These are phyloP conservation scores for Vitis riparia DNA, from an alignment of 164 flowering plant species.

Conservation along the genomic window DNA sequence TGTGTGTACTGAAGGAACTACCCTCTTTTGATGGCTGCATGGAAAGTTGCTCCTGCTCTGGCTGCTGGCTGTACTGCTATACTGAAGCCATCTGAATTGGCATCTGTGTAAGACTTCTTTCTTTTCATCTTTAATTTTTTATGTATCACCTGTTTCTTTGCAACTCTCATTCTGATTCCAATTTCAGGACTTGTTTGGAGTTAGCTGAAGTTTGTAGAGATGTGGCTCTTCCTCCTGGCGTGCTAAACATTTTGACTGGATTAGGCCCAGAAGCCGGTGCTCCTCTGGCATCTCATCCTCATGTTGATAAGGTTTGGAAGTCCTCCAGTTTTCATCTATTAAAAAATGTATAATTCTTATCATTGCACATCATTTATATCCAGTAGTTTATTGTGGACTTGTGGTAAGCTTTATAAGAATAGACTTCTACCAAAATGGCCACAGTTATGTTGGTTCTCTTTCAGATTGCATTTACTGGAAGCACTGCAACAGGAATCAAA, in stretches of 20 bases:
- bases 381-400: too few relatives aligned
- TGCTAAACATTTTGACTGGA: slow-evolving; percentile 86
- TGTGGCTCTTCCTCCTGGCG: slow-evolving; percentile 94
- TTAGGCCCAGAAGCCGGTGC: slow-evolving; percentile 96
- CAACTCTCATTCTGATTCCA: neutral
- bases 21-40: slow-evolving; percentile 89
- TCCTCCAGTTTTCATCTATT: neutral
- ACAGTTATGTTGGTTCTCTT: neutral
- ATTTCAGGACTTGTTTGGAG: slow-evolving; percentile 90
- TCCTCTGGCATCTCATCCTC: slow-evolving; percentile 92
- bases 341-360: neutral
- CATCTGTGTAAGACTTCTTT: slow-evolving; percentile 68
- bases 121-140: neutral
- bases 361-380: too few relatives aligned
- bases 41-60: slow-evolving; percentile 98
- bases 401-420: too few relatives aligned
- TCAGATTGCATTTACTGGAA: slow-evolving; percentile 98
- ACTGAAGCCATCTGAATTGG: slow-evolving; percentile 92
- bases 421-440: too few relatives aligned
- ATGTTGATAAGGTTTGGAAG: slow-evolving; percentile 79
- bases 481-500: slow-evolving; percentile 81
- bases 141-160: neutral
- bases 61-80: slow-evolving; percentile 98
- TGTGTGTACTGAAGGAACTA: slow-evolving; percentile 65
- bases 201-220: slow-evolving; percentile 83